These are phyloP conservation scores for Rutstroemia sp. DNA, from an alignment of 2,329 filamentous ascomycete species.

Conservation along the genomic window DNA sequence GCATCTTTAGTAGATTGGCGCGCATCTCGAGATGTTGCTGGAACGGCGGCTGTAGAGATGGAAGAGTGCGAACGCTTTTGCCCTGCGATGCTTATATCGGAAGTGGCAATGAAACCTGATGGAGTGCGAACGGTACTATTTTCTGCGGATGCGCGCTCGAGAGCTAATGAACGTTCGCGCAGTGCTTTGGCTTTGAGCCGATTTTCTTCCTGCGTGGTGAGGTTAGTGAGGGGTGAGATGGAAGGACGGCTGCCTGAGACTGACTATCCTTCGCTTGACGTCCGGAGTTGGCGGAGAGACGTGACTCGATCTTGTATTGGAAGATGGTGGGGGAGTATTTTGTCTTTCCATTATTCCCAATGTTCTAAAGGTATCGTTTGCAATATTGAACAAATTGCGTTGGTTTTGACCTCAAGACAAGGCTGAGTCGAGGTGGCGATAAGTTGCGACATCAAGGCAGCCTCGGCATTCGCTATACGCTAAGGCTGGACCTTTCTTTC, in stretches of 20 bases:
- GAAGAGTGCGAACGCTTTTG: constrained; percentile 66
- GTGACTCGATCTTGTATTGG: neutral
- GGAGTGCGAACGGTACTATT: constrained; percentile 39
- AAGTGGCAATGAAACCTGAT: constrained; percentile 65
- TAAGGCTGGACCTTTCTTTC: neutral
- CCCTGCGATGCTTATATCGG: constrained; percentile 52
- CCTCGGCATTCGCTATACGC: neutral
- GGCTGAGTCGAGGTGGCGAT: constrained; percentile 8
- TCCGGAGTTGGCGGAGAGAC: constrained; percentile 47
- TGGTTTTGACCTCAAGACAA: neutral
- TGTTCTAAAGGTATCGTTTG: neutral
- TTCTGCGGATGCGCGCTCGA: constrained; percentile 38
- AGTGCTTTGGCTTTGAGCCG: constrained; percentile 83
- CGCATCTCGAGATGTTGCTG: constrained; percentile 63
- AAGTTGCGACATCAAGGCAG: neutral
- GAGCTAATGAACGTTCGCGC: constrained; percentile 64
- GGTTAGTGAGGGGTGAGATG: neutral
- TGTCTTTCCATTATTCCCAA: constrained; percentile 17
- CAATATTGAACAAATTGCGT: neutral
- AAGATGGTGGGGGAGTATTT: constrained; percentile 16
- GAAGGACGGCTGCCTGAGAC: constrained; percentile 19
- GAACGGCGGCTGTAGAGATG: constrained; percentile 46
- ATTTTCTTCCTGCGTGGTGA: constrained; percentile 63
- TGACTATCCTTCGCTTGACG: constrained; percentile 47
- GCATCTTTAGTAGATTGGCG: constrained; percentile 30